Conservation (phyloP, 345 rosid genomes). For the Ailanthus altissimus region DNA sequence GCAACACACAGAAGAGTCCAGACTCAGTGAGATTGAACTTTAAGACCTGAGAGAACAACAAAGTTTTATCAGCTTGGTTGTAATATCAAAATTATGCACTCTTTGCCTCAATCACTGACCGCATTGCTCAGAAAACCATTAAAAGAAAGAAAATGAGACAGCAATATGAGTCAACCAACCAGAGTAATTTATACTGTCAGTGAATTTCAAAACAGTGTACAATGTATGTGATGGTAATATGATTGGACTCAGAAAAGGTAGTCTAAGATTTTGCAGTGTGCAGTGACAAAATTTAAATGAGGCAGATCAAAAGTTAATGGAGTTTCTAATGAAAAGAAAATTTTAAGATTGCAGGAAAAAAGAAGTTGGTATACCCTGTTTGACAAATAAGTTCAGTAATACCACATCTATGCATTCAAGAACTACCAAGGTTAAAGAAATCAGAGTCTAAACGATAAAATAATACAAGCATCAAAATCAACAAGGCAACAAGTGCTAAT, state of each 20-base stretch:
- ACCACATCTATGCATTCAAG: neutral
- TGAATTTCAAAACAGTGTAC: neutral
- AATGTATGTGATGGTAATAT: neutral
- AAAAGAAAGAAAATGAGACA: neutral
- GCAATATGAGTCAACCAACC: neutral
- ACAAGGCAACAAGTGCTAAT: neutral
- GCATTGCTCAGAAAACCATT: neutral
- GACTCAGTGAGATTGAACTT: slow-evolving; percentile 98
- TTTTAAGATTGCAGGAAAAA: neutral
- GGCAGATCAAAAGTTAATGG: neutral
- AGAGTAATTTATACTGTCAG: neutral
- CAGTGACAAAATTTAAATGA: neutral
- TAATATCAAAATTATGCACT: neutral
- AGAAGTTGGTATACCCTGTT: neutral
- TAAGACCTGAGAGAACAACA: slow-evolving; percentile 64
- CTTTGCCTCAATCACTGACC: neutral
- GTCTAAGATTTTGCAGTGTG: neutral
- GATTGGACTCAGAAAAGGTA: neutral
- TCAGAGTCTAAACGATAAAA: neutral
- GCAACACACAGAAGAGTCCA: slow-evolving; percentile 89
- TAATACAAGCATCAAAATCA: neutral
- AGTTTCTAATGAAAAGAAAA: neutral
- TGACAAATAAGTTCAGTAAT: neutral
- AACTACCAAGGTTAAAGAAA: neutral
- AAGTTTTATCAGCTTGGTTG: slow-evolving; percentile 7